Evolutionary conservation across 345 rosid genomes (phyloP).

Genomic region (Euphorbia pulcherrima): DNA sequence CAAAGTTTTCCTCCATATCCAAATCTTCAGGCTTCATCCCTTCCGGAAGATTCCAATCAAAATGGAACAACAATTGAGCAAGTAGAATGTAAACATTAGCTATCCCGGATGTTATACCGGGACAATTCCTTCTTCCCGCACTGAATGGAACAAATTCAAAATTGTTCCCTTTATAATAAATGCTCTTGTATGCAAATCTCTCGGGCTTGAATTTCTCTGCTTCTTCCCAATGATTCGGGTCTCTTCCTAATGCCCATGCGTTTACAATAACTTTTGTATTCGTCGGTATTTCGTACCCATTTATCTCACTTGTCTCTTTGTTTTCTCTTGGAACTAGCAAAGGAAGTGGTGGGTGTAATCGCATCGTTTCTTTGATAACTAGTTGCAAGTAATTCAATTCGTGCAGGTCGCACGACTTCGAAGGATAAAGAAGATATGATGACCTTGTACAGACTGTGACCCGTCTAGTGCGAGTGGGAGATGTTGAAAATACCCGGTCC

Average conservation of each 20-base stretch:
- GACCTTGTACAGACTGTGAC: too few species aligned
- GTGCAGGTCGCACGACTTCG: too few species aligned
- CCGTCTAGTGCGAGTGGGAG: too few species aligned
- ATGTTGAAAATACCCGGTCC: too few species aligned
- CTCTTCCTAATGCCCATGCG: slow-evolving; percentile 15
- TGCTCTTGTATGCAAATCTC: slow-evolving; percentile 19
- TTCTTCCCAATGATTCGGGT: slow-evolving; percentile 26
- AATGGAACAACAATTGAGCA: slow-evolving; percentile 26
- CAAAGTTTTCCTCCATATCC: slow-evolving; percentile 30
- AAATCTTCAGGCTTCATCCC: slow-evolving; percentile 7
- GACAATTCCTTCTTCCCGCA: slow-evolving; percentile 39
- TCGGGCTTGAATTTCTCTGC: slow-evolving; percentile 28
- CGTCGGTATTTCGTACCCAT: slow-evolving; percentile 14
- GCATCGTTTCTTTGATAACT: too few species aligned
- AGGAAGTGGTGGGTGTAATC: slow-evolving; percentile 17
- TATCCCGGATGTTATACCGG: slow-evolving; percentile 24
- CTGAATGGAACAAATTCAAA: slow-evolving; percentile 33
- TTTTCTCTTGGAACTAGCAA: slow-evolving; percentile 36
- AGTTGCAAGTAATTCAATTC: too few species aligned
- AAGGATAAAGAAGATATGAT: too few species aligned
- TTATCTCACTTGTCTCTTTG: slow-evolving; percentile 14
- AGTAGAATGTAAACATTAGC: slow-evolving; percentile 27
- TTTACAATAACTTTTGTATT: slow-evolving; percentile 17
- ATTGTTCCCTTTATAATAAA: slow-evolving; percentile 25
- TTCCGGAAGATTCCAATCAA: slow-evolving; percentile 32